A percentile compares a stretch with the other conserved stretches of the same genome.
These are phyloP conservation scores for Leucoagaricus sp. DNA, from an alignment of 1,284 basidiomycete species.

Conservation along the genomic window DNA sequence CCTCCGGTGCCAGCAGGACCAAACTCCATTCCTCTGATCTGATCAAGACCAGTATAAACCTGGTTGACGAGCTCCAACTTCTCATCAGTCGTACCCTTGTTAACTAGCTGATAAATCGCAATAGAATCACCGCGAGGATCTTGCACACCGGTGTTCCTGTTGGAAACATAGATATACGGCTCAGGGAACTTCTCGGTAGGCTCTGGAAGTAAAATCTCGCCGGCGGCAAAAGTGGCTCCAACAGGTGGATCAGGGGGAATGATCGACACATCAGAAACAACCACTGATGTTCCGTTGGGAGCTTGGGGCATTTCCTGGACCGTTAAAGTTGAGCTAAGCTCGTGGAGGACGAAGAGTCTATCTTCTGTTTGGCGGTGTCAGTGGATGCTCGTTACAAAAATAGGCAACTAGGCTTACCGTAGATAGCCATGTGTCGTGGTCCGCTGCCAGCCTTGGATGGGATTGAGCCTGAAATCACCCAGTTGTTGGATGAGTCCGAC, in stretches of 20 bases:
- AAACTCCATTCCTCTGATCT: slow-evolving; percentile 65
- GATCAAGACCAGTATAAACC: slow-evolving; percentile 63
- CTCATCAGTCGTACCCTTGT: slow-evolving; percentile 35
- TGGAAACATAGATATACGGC: slow-evolving; percentile 68
- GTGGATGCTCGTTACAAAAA: neutral
- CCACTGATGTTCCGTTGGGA: slow-evolving; percentile 48
- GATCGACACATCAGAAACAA: slow-evolving; percentile 57
- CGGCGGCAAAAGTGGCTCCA: slow-evolving; percentile 52
- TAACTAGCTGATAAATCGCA: slow-evolving; percentile 55
- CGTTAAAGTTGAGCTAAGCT: slow-evolving; percentile 62
- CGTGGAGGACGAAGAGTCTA: slow-evolving; percentile 63
- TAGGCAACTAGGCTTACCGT: slow-evolving; percentile 36
- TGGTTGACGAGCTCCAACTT: slow-evolving; percentile 41
- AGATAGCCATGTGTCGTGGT: slow-evolving; percentile 62
- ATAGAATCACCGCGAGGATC: slow-evolving; percentile 60
- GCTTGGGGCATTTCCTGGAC: slow-evolving; percentile 57
- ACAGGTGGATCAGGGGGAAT: slow-evolving; percentile 51
- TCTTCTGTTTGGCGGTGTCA: slow-evolving; percentile 41
- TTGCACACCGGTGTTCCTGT: slow-evolving; percentile 58
- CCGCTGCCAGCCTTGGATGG: slow-evolving; percentile 65
- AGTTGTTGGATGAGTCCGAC: slow-evolving; percentile 39
- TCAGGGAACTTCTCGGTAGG: slow-evolving; percentile 46
- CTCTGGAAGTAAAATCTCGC: slow-evolving; percentile 59
- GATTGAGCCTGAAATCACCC: slow-evolving; percentile 60
- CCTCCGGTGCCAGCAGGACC: slow-evolving; percentile 43